Evolutionary conservation across 441 rosid genomes (phyloP).

Genomic region (Gossypium schwendimanii): DNA sequence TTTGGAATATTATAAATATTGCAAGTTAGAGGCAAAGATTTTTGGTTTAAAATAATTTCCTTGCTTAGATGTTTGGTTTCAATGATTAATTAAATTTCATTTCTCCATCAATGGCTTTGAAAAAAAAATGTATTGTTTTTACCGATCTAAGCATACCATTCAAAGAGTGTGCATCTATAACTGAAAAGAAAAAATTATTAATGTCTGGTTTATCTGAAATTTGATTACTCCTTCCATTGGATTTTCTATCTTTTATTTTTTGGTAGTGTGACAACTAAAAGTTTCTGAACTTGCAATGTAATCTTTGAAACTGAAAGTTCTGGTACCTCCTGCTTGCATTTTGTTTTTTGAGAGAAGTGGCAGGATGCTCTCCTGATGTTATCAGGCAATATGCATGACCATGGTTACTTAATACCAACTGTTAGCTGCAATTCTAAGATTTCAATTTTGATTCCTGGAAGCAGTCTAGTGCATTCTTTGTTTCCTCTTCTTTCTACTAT

Average conservation of each 20-base stretch:
- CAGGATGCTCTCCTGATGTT: neutral
- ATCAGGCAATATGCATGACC: neutral
- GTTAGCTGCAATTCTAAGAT: neutral
- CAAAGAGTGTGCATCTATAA: neutral
- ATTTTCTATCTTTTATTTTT: neutral
- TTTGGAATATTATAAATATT: neutral
- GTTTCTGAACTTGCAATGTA: neutral
- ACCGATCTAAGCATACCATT: neutral
- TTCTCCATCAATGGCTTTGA: neutral
- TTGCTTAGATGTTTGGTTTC: neutral
- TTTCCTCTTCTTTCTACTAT: conserved; percentile 5
- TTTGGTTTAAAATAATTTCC: neutral
- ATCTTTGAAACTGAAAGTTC: neutral
- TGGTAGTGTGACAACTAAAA: neutral
- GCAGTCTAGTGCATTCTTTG: neutral
- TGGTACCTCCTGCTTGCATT: neutral
- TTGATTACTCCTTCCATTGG: neutral
- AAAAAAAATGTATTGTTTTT: neutral
- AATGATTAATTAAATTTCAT: neutral
- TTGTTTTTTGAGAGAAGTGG: neutral
- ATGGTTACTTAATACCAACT: neutral
- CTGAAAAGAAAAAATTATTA: neutral
- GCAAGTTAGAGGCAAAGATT: neutral
- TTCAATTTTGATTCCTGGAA: conserved; percentile 6
- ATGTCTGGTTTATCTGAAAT: neutral